Conservation (phyloP, 805 yeast species). For the Candida corydali region DNA sequence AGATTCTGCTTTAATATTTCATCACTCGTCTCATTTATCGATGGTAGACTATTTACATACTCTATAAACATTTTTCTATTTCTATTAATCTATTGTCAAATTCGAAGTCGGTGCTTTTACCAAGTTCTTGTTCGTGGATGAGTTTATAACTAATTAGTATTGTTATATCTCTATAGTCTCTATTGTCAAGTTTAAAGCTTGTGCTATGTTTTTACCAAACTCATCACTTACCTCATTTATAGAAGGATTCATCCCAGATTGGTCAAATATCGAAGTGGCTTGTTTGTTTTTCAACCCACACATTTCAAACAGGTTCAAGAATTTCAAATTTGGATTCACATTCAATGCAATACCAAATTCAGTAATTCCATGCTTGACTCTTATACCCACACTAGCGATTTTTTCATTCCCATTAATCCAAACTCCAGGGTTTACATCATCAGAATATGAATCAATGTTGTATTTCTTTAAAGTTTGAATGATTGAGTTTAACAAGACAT, state of each 20-base stretch:
- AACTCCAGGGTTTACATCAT: slow-evolving; percentile 78
- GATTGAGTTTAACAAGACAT: slow-evolving; percentile 55
- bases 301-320: slow-evolving; percentile 68
- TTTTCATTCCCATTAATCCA: slow-evolving; percentile 61
- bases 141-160: too few relatives aligned
- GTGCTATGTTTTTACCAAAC: slow-evolving; percentile 36
- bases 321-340: slow-evolving; percentile 66
- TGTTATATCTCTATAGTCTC: too few relatives aligned
- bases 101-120: too few relatives aligned
- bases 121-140: too few relatives aligned
- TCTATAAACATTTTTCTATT: too few relatives aligned
- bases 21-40: too few relatives aligned
- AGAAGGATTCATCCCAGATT: slow-evolving; percentile 12
- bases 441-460: slow-evolving; percentile 41
- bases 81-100: too few relatives aligned
- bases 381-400: slow-evolving; percentile 87
- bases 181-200: slow-evolving; percentile 27
- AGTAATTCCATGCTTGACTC: slow-evolving; percentile 77
- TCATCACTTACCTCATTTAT: slow-evolving; percentile 26
- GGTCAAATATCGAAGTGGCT: slow-evolving; percentile 32
- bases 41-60: too few relatives aligned
- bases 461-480: slow-evolving; percentile 42
- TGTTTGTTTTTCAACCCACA: slow-evolving; percentile 71
- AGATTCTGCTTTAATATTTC: neutral
- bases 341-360: slow-evolving; percentile 89